These are phyloP conservation scores for Crucihimalaya himalaica DNA, from an alignment of 345 rosid genomes.

Conservation along the genomic window DNA sequence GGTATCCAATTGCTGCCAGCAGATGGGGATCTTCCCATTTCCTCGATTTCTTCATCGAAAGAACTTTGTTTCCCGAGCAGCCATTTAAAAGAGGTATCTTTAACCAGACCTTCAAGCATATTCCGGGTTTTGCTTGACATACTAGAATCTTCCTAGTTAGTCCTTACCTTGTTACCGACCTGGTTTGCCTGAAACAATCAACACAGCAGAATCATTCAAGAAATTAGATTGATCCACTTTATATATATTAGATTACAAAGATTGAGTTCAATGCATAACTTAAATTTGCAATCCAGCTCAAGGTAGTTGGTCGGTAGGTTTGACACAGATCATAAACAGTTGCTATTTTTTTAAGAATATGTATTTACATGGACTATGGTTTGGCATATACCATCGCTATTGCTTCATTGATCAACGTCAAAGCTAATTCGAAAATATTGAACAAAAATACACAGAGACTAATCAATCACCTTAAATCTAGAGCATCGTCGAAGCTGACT, in stretches of 20 bases:
- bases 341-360: background rate
- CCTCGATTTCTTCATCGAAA: slow-evolving; percentile 80
- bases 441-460: slow-evolving; percentile 1
- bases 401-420: background rate
- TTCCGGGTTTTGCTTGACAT: slow-evolving; percentile 65
- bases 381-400: slow-evolving; percentile 1
- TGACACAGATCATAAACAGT: slow-evolving; percentile 12
- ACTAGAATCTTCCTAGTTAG: slow-evolving; percentile 15
- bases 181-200: slow-evolving; percentile 8
- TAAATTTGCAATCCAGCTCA: slow-evolving; percentile 9
- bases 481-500: background rate
- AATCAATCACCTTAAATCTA: background rate
- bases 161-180: slow-evolving; percentile 5
- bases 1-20: slow-evolving; percentile 71
- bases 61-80: slow-evolving; percentile 63
- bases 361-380: background rate
- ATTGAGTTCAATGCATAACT: background rate
- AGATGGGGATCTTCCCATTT: slow-evolving; percentile 78
- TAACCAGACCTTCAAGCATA: slow-evolving; percentile 76
- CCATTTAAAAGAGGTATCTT: slow-evolving; percentile 90
- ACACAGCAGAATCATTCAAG: slow-evolving; percentile 13
- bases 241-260: background rate
- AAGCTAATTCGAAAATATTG: background rate
- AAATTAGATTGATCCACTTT: background rate
- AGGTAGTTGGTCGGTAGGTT: slow-evolving; percentile 30